These are phyloP conservation scores for Platanthera zijinensis DNA, from an alignment of 106 monocot species.

Conservation along the genomic window DNA sequence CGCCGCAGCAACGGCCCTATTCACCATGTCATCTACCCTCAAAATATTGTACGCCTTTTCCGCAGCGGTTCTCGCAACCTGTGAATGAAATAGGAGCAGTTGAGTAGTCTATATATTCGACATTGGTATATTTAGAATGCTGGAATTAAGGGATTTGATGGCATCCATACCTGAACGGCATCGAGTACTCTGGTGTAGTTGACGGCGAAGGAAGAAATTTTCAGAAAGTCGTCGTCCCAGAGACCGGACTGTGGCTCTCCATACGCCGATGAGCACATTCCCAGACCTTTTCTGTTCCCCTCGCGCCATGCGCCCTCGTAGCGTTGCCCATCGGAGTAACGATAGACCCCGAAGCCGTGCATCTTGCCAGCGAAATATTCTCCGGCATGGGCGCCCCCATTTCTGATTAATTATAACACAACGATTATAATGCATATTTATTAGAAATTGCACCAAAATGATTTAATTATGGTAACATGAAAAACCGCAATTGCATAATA, in stretches of 20 bases:
- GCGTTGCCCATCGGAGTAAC: constrained; percentile 56
- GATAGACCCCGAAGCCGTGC: constrained; percentile 67
- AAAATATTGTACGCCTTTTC: constrained; percentile 39
- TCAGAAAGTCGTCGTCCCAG: constrained; percentile 58
- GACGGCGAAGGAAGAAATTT: constrained; percentile 40
- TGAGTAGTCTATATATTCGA: background rate
- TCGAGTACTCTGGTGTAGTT: constrained; percentile 65
- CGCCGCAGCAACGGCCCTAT: constrained; percentile 51
- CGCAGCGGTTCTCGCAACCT: constrained; percentile 64
- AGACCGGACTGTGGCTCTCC: constrained; percentile 58
- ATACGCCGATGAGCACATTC: constrained; percentile 64
- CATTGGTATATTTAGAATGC: background rate
- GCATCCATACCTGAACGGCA: constrained; percentile 36
- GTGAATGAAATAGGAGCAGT: background rate
- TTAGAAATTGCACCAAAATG: no score
- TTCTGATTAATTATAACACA: constrained; percentile 20
- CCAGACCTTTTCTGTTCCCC: constrained; percentile 58
- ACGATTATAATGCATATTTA: background rate
- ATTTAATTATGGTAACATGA: no score
- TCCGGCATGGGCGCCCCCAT: constrained; percentile 66
- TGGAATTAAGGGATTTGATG: background rate
- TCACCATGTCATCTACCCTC: constrained; percentile 59
- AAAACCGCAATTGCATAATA: no score
- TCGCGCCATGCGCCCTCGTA: constrained; percentile 82
- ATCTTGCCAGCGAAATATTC: constrained; percentile 82